A percentile compares a stretch with the other conserved stretches of the same genome.
phyloP scores from a whole-genome alignment of 805 yeast genomes.

The Candida yuanshanica region DNA sequence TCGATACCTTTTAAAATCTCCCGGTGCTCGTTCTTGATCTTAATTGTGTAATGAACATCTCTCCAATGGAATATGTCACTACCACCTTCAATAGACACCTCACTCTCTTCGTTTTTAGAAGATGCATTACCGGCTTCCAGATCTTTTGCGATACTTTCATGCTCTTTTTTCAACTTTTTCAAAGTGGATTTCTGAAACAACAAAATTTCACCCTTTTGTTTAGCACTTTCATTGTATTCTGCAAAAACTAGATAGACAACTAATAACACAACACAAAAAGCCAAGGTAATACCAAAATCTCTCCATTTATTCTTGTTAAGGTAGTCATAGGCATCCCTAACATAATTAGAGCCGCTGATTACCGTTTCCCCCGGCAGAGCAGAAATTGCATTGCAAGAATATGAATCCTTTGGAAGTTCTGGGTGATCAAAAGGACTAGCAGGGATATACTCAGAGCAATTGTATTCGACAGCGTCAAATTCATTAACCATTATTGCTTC shows the following conservation, averaged over 20 bases:
- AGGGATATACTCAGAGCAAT: conserved; percentile 46
- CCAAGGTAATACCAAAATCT: conserved; percentile 57
- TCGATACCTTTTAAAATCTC: conserved; percentile 60
- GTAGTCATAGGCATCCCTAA: conserved; percentile 41
- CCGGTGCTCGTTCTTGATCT: conserved; percentile 54
- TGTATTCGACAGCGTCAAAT: conserved; percentile 40
- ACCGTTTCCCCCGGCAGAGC: conserved; percentile 42
- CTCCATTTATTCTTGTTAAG: conserved; percentile 50
- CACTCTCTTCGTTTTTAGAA: conserved; percentile 19
- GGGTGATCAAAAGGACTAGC: conserved; percentile 18
- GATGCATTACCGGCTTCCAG: conserved; percentile 26
- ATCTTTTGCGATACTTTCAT: conserved; percentile 22
- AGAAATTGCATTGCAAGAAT: conserved; percentile 54
- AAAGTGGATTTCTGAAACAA: conserved; percentile 50
- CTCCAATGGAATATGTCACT: conserved; percentile 74
- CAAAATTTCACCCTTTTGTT: conserved; percentile 67
- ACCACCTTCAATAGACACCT: conserved; percentile 26
- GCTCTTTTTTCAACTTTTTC: conserved; percentile 39
- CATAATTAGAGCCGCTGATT: conserved; percentile 49
- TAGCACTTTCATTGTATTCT: conserved; percentile 55
- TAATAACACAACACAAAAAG: conserved; percentile 49
- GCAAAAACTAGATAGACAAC: conserved; percentile 45
- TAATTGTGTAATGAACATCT: conserved; percentile 65
- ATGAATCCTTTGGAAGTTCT: conserved; percentile 22
- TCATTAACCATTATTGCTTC: conserved; percentile 57